Evolutionary conservation across 805 yeast genomes (phyloP), one percentile per base, ranked within the genome.

Genomic region (Wickerhamiella sergipiensis): DNA sequence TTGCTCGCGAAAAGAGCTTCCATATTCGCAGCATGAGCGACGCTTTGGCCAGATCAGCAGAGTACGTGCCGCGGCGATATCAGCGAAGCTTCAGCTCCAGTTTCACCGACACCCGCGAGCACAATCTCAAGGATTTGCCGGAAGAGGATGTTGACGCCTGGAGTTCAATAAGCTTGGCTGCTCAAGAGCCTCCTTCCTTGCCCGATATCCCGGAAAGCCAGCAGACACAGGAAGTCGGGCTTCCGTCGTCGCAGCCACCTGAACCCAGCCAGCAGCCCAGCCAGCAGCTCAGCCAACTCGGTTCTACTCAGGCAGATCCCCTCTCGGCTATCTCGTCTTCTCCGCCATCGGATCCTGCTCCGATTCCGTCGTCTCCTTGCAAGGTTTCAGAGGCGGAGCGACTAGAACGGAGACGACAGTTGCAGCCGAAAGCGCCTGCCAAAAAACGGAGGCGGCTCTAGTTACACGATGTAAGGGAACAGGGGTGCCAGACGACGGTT

Each of bases 21-120:
- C 50, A 47, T 39, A 47, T 47, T 13, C 39, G 50, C 3, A 29
- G 38, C 15, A 24, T 42, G 46, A 23, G 22, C 18, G 50, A 47
- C 10, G 45, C 50, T n/a, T 6, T 26, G 21, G 40, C 40, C 15
- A 19, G 50, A 8, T 24, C 50, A 13, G 26, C 45, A 12, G 29
- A 15, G 15, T 47, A 47, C 21, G 22, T 29, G 6, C 50, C 50
- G 6, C 40, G 40, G 17, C 38, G 42, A 9, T 42, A 42, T 15
- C 39, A n/a, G 15, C 24, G n/a, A 6, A 29, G 26, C 31, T 42
- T 40, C 42, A 29, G 12, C 13, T 15, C 40, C 13, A 36, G 40
- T n/a, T 36, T 36, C 15, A 6, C 40, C 13, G 40, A 36, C 3
- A 15, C 40, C 19, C 19, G 33, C 4, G 33, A 29, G 33, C 33